phyloP scores from a whole-genome alignment of 306 rosid species.

The Medicago ruthenica region DNA sequence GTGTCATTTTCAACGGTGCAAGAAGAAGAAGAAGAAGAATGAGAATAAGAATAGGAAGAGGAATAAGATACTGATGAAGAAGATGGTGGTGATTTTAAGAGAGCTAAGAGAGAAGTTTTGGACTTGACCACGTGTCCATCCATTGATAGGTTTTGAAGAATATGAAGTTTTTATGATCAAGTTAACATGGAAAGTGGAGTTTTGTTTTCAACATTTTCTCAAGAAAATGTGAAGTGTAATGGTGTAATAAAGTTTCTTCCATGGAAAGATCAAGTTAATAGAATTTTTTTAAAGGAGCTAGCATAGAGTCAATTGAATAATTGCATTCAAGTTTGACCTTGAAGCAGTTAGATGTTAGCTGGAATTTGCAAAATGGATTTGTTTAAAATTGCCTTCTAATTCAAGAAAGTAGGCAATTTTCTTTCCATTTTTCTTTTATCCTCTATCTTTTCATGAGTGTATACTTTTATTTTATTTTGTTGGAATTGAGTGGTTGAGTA shows the following conservation, averaged over 20 bases:
- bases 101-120: constrained; percentile 44
- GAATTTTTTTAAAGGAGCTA: background rate
- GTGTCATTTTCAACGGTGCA: constrained; percentile 32
- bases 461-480: constrained; percentile 4
- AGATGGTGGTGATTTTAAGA: constrained; percentile 46
- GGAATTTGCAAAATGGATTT: constrained; percentile 34
- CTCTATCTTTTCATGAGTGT: constrained; percentile 32
- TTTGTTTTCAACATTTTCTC: constrained; percentile 24
- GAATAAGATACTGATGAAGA: constrained; percentile 41
- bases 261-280: constrained; percentile 41
- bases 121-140: constrained; percentile 43
- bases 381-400: constrained; percentile 17
- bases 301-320: constrained; percentile 33
- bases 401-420: constrained; percentile 29
- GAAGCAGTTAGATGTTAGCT: constrained; percentile 35
- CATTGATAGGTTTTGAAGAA: constrained; percentile 52
- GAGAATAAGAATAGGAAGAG: background rate
- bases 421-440: background rate
- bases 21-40: constrained; percentile 45
- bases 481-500: constrained; percentile 56
- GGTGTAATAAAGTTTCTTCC: constrained; percentile 11
- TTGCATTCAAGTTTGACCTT: constrained; percentile 38
- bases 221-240: constrained; percentile 38
- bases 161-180: constrained; percentile 30
- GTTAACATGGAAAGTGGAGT: constrained; percentile 8